Base-by-base conservation (phyloP, 352 stramenopile species). In the Phytophthora tubulina region DNA sequence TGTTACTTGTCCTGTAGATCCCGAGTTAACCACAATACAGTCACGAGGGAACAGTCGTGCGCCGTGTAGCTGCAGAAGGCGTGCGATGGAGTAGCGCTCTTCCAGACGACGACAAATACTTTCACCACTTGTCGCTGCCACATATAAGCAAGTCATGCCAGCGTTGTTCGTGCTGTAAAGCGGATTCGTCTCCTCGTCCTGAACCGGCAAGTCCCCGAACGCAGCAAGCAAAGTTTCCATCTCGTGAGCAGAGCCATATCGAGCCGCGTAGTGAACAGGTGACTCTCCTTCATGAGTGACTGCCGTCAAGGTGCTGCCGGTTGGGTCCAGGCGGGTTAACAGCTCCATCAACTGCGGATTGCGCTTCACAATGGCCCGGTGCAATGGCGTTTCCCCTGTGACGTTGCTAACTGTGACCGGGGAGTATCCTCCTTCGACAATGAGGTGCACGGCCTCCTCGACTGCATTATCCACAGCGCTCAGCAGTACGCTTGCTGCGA, bases 391-490 rank as follows among this genome's bases (percentile, higher is more conserved):
- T 17, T 79, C 61, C 0, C 61, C 67, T 3, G 38, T 9, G 5
- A 4, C 10, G 15, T 79, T 68, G 5, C 39, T 21, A 6, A 63
- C 48, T 6, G 4, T 54, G 6, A 67, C 67, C 7, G 38, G 21
- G 2, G 57, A 61, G 42, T 76, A 79, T 42, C 33, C 53, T 2
- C 53, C 57, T 8, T 76, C 56, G n/a, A 79, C 39, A 42, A 79
- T 50, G 30, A 78, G 55, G 3, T 50, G 71, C 6, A 72, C 41
- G 0, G 49, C 51, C 9, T 75, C 60, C 10, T 67, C 60, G 6
- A 59, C 31, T 5, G 54, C 59, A n/a, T 55, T 51, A 10, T 72
- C 55, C 31, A 67, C 65, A 0, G 53, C 55, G 13, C 17, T 45
- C 7, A 70, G 5, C 15, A 66, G 33, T 6, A 73, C 60, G 32